phyloP scores from a whole-genome alignment of 2,329 filamentous ascomycete genomes.

The Podosphaera xanthii region DNA sequence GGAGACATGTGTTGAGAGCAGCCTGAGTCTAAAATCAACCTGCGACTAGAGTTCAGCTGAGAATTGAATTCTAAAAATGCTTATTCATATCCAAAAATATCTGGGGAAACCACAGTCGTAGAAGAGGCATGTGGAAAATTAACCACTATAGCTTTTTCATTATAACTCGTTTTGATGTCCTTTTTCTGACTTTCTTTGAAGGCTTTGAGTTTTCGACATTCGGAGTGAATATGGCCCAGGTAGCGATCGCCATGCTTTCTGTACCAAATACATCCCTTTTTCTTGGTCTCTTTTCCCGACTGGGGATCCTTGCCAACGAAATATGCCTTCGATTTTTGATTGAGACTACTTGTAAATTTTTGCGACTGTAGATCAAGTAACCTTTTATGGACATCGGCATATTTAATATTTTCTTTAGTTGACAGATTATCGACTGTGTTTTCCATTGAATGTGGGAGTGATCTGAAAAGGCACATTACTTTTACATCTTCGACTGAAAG shows the following conservation, averaged over 20 bases:
- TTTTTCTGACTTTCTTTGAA: not conserved
- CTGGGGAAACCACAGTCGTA: not conserved
- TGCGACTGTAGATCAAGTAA: constrained; percentile 1
- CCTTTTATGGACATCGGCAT: not conserved
- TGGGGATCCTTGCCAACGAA: too few relatives aligned
- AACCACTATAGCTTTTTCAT: not conserved
- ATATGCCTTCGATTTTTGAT: not conserved
- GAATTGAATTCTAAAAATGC: not conserved
- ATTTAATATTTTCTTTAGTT: not conserved
- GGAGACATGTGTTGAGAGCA: not conserved
- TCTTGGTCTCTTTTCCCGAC: not conserved
- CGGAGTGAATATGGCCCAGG: not conserved
- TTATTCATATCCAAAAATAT: not conserved
- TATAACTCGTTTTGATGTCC: not conserved
- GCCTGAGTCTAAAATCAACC: not conserved
- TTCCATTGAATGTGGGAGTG: not conserved
- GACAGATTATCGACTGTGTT: not conserved
- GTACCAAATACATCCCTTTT: not conserved
- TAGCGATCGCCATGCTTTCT: not conserved
- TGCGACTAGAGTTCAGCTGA: not conserved
- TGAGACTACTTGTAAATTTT: not conserved
- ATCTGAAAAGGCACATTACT: not conserved
- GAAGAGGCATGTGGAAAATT: not conserved
- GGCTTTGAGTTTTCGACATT: not conserved
- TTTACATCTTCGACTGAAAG: not conserved